Conservation (phyloP, 176 grass and related monocot genomes). For the Puccinellia tenuiflora region DNA sequence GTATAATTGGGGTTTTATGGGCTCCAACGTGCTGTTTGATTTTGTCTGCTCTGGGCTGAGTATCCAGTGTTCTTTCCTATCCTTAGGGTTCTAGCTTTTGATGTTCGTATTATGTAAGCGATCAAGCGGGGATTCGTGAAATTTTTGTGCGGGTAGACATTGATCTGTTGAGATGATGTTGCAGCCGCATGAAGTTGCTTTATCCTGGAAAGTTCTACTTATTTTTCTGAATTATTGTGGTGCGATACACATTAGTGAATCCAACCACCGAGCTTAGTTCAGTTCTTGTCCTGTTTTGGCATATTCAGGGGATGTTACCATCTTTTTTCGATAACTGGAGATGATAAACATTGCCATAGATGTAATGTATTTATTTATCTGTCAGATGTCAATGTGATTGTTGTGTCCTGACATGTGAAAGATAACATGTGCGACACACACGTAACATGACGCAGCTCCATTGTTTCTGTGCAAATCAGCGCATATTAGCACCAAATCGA, state of each 20-base stretch:
- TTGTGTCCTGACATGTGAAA: neutral
- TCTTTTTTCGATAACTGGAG: neutral
- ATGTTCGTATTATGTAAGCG: neutral
- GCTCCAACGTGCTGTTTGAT: neutral
- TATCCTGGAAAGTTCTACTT: neutral
- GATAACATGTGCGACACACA: neutral
- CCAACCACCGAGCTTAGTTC: neutral
- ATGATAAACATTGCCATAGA: neutral
- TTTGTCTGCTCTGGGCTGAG: neutral
- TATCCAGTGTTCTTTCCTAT: neutral
- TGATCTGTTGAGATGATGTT: constrained; percentile 15
- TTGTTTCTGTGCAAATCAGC: neutral
- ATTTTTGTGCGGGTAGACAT: neutral
- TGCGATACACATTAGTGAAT: neutral
- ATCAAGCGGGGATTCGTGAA: neutral
- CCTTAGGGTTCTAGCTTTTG: neutral
- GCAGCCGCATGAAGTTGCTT: neutral
- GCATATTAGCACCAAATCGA: neutral
- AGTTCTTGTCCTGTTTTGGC: neutral
- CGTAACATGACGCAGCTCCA: neutral
- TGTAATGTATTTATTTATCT: neutral
- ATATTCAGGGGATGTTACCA: neutral
- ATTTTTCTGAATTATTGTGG: neutral
- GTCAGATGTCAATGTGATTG: neutral
- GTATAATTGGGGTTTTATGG: neutral